These are phyloP conservation scores for Trypanosoma cruzi DNA, from an alignment of 208 protist species.

Conservation along the genomic window DNA sequence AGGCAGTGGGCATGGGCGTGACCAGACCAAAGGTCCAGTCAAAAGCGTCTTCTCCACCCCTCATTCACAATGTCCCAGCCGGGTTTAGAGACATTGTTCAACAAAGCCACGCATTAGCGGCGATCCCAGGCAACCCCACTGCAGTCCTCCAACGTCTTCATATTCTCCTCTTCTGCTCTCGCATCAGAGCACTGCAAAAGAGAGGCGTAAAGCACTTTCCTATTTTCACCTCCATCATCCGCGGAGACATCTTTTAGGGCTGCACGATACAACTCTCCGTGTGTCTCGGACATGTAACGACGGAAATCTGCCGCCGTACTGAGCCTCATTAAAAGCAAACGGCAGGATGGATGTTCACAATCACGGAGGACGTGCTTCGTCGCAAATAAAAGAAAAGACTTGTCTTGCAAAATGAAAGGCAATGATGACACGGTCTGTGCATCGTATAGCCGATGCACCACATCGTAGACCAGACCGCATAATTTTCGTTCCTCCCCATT, in stretches of 20 bases:
- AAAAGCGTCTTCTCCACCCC: too few relatives aligned
- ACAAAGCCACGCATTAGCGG: neutral
- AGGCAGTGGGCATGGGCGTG: neutral
- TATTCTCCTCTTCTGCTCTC: neutral
- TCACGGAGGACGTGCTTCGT: slow-evolving; percentile 1
- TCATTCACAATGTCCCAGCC: too few relatives aligned
- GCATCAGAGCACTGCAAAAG: neutral
- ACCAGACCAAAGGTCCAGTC: neutral
- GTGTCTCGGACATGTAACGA: neutral
- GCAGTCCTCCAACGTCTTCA: neutral
- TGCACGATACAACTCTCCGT: slow-evolving; percentile 1
- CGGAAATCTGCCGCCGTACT: neutral
- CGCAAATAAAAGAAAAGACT: slow-evolving; percentile 8
- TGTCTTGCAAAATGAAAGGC: neutral
- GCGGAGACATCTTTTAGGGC: neutral
- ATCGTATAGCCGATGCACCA: slow-evolving; percentile 3
- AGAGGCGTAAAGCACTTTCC: neutral
- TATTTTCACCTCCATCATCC: neutral
- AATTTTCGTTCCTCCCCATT: neutral
- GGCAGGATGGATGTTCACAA: neutral
- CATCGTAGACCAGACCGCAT: neutral
- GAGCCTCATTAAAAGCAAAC: slow-evolving; percentile 10
- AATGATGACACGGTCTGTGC: slow-evolving; percentile 2
- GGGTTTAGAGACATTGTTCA: too few relatives aligned
- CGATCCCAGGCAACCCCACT: neutral